phyloP scores from a whole-genome alignment of 768 basidiomycete genomes.

The Lactarius tabidus region DNA sequence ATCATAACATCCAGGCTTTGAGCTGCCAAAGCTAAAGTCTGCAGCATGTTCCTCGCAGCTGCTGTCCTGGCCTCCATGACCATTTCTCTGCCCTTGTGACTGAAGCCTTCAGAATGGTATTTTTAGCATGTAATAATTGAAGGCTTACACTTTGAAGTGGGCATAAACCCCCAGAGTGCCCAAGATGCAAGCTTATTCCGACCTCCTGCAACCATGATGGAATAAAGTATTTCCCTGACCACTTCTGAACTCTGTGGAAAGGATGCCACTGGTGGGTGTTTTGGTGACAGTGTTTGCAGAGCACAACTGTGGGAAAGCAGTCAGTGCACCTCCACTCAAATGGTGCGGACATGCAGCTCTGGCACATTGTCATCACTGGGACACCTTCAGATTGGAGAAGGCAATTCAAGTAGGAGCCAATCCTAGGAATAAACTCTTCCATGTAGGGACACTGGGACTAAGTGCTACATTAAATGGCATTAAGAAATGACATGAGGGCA shows the following conservation, averaged over 20 bases:
- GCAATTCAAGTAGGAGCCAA: no score
- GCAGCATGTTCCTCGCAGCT: background rate
- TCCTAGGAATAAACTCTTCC: no score
- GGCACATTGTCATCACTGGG: no score
- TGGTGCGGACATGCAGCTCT: background rate
- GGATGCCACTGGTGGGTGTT: background rate
- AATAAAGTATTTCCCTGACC: background rate
- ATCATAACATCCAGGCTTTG: background rate
- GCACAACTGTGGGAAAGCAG: background rate
- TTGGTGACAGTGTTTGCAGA: constrained; percentile 1
- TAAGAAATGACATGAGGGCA: no score
- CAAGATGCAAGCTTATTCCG: constrained; percentile 4
- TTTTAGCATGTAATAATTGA: no score
- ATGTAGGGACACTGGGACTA: no score
- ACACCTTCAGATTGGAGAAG: no score
- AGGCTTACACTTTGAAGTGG: no score
- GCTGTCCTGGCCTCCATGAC: no score
- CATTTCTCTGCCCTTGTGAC: background rate
- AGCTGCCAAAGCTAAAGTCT: background rate
- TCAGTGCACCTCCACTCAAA: background rate
- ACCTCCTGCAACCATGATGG: constrained; percentile 6
- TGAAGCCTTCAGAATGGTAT: background rate
- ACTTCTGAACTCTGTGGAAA: constrained; percentile 6
- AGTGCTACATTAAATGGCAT: no score
- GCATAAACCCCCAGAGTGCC: background rate